Evolutionary conservation across 148 eudicot genomes (phyloP).

Genomic region (Rhododendron ferrugineum): DNA sequence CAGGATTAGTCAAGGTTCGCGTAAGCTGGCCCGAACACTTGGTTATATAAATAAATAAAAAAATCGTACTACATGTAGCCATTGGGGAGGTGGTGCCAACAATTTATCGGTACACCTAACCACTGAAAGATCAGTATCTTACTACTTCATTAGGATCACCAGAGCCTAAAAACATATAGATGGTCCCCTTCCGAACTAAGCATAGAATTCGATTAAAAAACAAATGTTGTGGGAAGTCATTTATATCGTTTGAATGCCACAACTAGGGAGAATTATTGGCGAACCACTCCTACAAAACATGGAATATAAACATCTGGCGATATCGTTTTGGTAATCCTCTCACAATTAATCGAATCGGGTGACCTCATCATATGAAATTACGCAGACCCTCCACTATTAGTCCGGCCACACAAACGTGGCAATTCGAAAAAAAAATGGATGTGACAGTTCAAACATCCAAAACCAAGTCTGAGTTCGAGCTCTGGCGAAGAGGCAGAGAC

Average conservation of each 20-base stretch:
- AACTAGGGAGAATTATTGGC: not conserved
- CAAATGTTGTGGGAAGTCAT: not conserved
- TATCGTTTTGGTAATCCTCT: not conserved
- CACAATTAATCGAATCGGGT: not conserved
- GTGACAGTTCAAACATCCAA: not conserved
- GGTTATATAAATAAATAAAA: too few relatives aligned
- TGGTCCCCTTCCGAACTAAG: not conserved
- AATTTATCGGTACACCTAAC: not conserved
- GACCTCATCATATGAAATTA: not conserved
- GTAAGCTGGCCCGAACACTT: too few relatives aligned
- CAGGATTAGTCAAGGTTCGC: too few relatives aligned
- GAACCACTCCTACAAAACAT: not conserved
- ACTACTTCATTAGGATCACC: not conserved
- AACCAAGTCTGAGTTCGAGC: constrained; percentile 5
- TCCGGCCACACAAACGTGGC: not conserved
- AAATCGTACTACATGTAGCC: not conserved
- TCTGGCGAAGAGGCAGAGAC: not conserved
- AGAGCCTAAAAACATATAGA: not conserved
- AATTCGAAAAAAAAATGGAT: not conserved
- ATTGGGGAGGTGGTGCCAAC: not conserved
- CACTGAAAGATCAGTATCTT: not conserved
- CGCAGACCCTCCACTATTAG: not conserved
- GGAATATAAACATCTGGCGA: not conserved
- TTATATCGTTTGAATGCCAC: not conserved
- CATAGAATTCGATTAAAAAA: not conserved